Evolutionary conservation across 805 yeast species (phyloP), one percentile per base, ranked within the genome.

Genomic region (Dipodascopsis tothii): DNA sequence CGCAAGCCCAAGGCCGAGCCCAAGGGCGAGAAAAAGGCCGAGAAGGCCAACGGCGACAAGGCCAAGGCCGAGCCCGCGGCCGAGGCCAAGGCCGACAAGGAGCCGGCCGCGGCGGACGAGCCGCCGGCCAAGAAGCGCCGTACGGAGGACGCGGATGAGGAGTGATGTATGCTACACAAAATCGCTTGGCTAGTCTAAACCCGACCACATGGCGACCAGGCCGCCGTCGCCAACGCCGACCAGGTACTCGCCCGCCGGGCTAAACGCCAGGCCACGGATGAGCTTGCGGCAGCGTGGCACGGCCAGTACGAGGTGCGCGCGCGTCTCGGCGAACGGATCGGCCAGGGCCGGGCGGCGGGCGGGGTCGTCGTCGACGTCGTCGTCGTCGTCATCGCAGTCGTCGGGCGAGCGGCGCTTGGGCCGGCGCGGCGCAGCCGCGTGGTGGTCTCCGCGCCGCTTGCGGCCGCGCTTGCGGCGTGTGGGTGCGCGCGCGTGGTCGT

Each of bases 211-310:
- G n/a, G 41, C 41, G 23, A 48, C 33, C 25, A 44, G 34, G 17
- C 52, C 52, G 18, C 51, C 51, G 32, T 48, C 52, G 5, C 52
- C 52, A 9, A 46, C 51, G 7, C 48, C 46, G 11, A 46, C 50
- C 14, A 48, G 19, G 25, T 30, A 48, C 3, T 45, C 50, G 5
- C 46, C 46, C 16, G 28, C 39, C 21, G 52, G 52, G 33, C 52
- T 48, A 32, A 46, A 48, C 19, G 51, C 46, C 21, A 48, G 27
- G 32, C 45, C 51, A 3, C 52, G 40, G 2, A 48, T 35, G 16
- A 48, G 40, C 9, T 40, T 22, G 14, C 41, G 37, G 6, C 44
- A 40, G 9, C 40, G 28, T 17, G 52, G 50, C 4, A 48, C 37
- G 22, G 38, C 46, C 14, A 45, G 39, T 9, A 32, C 35, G 4